Conservation (phyloP, 495 filamentous ascomycete species). For the Neurospora sp. region DNA sequence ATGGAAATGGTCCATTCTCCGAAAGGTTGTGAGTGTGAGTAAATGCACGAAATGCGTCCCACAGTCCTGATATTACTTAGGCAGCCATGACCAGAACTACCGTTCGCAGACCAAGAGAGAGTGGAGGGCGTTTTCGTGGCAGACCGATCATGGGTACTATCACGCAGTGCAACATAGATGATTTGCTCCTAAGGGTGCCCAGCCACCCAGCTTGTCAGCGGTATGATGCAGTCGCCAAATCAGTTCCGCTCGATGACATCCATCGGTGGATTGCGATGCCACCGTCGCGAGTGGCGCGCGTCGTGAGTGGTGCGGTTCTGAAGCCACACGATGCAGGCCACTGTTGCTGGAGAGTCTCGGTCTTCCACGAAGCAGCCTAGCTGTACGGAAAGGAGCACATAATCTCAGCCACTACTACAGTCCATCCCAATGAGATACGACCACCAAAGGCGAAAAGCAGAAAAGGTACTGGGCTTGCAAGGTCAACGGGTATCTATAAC, state of each 20-base stretch:
- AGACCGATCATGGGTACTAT: not conserved
- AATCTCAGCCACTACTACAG: too few species aligned
- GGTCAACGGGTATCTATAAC: not conserved
- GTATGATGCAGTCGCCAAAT: not conserved
- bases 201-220: not conserved
- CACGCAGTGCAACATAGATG: not conserved
- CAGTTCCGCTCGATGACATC: not conserved
- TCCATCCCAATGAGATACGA: too few species aligned
- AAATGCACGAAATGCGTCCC: not conserved
- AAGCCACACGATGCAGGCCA: not conserved
- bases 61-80: not conserved
- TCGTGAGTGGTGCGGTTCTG: not conserved
- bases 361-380: not conserved
- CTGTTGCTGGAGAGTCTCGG: not conserved
- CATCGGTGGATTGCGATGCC: not conserved
- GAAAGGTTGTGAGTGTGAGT: not conserved
- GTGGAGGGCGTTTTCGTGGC: not conserved
- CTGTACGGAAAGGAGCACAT: not conserved
- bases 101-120: not conserved
- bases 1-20: not conserved
- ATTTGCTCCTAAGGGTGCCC: too few species aligned
- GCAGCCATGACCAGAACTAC: not conserved
- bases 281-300: not conserved
- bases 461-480: not conserved
- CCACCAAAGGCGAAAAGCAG: too few species aligned